Percentiles rank a stretch among this genome's conserved stretches.
These are phyloP conservation scores for Ustilago loliicola DNA, from an alignment of 1,284 basidiomycete genomes.

Conservation along the genomic window DNA sequence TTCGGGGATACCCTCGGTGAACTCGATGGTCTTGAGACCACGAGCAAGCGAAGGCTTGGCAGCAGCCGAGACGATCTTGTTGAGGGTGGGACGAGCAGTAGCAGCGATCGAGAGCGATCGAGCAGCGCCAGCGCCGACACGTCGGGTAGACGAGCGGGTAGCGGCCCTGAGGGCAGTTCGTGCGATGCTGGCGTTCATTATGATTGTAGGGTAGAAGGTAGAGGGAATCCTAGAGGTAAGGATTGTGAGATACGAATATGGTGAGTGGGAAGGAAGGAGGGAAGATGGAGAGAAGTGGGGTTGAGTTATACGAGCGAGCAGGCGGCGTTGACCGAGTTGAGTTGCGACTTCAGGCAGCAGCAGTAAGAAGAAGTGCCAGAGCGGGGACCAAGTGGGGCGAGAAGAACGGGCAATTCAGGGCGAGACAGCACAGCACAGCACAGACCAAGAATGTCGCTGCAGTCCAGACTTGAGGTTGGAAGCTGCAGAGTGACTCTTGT, in stretches of 20 bases:
- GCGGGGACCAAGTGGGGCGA: conserved; percentile 4
- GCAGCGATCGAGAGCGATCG: conserved; percentile 54
- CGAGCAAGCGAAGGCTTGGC: conserved; percentile 57
- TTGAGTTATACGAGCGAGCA: conserved; percentile 7
- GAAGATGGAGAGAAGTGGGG: not conserved
- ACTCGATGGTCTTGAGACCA: conserved; percentile 96
- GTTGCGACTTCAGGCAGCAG: too few relatives aligned
- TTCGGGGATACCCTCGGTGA: conserved; percentile 88
- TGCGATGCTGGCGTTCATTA: conserved; percentile 58
- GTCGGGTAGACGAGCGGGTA: conserved; percentile 50
- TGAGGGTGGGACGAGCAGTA: conserved; percentile 47
- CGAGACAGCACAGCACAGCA: conserved; percentile 14
- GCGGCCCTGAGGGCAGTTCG: conserved; percentile 55
- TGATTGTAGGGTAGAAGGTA: not conserved
- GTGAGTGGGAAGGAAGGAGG: conserved; percentile 5
- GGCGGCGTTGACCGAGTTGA: not conserved
- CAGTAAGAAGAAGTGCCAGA: not conserved
- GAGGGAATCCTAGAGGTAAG: not conserved
- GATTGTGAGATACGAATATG: not conserved
- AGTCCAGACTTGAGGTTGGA: not conserved
- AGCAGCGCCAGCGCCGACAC: conserved; percentile 41
- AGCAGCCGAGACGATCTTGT: conserved; percentile 41
- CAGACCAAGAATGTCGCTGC: conserved; percentile 17
- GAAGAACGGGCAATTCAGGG: conserved; percentile 38
- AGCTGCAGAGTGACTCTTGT: conserved; percentile 7